Evolutionary conservation across 2,329 filamentous ascomycete species (phyloP), one percentile per base, ranked within the genome.

Genomic region (Ploettnerulaceae sp.): DNA sequence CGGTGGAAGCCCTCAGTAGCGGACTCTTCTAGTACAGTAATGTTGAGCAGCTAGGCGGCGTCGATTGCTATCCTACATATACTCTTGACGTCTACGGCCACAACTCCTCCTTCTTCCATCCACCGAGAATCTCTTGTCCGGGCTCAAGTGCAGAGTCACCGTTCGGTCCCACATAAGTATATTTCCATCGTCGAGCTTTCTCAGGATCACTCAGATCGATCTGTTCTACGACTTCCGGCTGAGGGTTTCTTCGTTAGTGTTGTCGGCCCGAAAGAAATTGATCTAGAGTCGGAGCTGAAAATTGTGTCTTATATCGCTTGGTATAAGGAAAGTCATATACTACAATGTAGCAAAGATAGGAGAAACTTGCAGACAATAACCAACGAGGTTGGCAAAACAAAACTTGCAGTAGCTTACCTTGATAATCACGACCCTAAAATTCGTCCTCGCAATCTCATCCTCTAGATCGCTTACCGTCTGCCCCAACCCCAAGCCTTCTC

Each of bases 391-490:
- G n/a, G n/a, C n/a, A n/a, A n/a, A n/a, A n/a, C n/a, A n/a, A n/a
- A n/a, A n/a, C n/a, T n/a, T n/a, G n/a, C n/a, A n/a, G n/a, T n/a
- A 24, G 24, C 46, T 29, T 44, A 44, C 46, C 46, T 82, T 80
- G 63, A 98, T 93, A 61, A 93, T 82, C 3, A 95, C 87, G 0
- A 95, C 86, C 43, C 91, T 71, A 63, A 86, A 86, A 62, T 86
- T 82, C 57, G 69, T 70, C 55, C 82, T 71, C 11, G 81, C 80
- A 49, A 78, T 64, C 8, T 69, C 59, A 58, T 97, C 89, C 34
- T 87, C 67, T 12, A 78, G 61, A 21, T 66, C 66, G 3, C 70
- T 46, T 17, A 93, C 81, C 65, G 80, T 81, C 64, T 85, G 80
- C 0, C 79, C 80, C 15, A 79, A 61, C 3, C 59, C 63, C 11